Percentiles rank a stretch among this genome's conserved stretches.
phyloP scores from a whole-genome alignment of 2,329 filamentous ascomycete genomes.

The Fusarium beomiforme region DNA sequence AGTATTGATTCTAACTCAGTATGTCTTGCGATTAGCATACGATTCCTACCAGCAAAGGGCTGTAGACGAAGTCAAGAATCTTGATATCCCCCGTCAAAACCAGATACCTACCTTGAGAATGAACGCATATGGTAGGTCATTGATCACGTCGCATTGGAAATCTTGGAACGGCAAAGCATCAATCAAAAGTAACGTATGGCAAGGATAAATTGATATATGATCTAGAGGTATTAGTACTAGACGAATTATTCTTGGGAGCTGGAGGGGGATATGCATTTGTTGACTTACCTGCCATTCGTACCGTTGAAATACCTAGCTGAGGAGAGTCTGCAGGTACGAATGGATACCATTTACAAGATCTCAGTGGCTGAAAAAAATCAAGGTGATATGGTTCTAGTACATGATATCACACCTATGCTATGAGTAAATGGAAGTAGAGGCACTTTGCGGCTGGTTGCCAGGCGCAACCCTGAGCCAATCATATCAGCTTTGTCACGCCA shows the following conservation, averaged over 20 bases:
- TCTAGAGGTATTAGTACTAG: neutral
- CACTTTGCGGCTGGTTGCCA: conserved; percentile 39
- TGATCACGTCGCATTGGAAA: neutral
- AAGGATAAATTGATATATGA: neutral
- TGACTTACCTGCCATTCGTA: neutral
- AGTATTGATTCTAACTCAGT: neutral
- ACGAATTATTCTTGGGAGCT: neutral
- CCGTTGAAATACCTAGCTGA: neutral
- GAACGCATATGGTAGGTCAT: neutral
- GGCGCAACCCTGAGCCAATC: conserved; percentile 29
- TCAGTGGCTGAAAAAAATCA: conserved; percentile 19
- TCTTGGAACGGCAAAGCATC: no score
- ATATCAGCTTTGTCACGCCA: neutral
- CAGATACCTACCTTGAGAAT: neutral
- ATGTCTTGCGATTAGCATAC: neutral
- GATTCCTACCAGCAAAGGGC: neutral
- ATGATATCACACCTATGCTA: neutral
- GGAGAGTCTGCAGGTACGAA: neutral
- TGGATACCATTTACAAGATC: neutral
- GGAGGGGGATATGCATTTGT: neutral
- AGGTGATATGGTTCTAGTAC: conserved; percentile 14
- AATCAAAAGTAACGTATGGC: neutral
- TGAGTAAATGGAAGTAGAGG: conserved; percentile 4
- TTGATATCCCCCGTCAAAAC: neutral
- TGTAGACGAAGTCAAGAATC: neutral